Evolutionary conservation across 768 basidiomycete genomes (phyloP), one percentile per base, ranked within the genome.

Genomic region (Leccinum arenicola): DNA sequence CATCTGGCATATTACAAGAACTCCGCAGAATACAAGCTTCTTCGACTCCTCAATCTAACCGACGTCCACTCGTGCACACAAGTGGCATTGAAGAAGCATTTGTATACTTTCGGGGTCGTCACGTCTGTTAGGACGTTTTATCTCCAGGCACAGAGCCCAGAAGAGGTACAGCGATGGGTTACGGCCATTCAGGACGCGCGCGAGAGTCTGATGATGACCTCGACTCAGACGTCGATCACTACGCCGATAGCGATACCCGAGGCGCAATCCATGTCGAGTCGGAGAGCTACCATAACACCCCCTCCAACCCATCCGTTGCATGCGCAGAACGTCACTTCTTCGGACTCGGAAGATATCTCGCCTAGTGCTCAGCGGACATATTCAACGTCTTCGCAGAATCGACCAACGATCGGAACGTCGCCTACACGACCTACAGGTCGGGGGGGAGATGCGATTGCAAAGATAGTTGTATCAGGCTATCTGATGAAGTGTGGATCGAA

Each of bases 1-100:
- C 93, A 97, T 73, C 77, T 99, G 52, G 94, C 94, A 4, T 98
- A 96, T 75, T 98, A 98, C 84, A 98, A 98, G 79, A 93, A 84
- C 51, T 87, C 90, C 33, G 90, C 91, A 57, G 96, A 99, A 75
- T 98, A 98, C 77, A 82, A 95, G 73, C 84, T 98, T 3, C 86
- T 94, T 27, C 87, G 90, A 19, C 84, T 97, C 14, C 84, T 98
- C 58, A 91, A 95, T 64, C 82, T 98, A 19, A 78, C 83, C 23
- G 91, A 95, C 49, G 85, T 98, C 27, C 95, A 98, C 71, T 89
- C 93, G 10, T 94, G 91, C 77, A 91, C 91, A 2, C 85, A 82
- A 52, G 90, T 98, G 54, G 77, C 85, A 57, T 82, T 98, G 66
- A 98, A 98, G 79, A 88, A 89, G 66, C 94, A 98, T 72, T 75